phyloP scores from a whole-genome alignment of 2,329 filamentous ascomycete genomes.

The Scopulariopsis brevicaulis region DNA sequence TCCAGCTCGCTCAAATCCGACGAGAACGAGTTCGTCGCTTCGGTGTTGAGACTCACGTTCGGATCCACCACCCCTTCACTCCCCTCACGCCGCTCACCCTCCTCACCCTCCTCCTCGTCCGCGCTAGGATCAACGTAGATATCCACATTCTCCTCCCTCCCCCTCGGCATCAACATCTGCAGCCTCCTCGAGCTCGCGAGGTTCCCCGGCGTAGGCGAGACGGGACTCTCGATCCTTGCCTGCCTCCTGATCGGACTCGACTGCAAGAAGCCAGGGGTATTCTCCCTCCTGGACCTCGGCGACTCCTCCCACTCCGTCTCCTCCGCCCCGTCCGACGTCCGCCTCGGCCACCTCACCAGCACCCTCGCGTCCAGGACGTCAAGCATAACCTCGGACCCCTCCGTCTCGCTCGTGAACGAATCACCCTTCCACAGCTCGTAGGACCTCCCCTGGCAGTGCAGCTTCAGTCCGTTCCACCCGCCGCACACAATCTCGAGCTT shows the following conservation, averaged over 20 bases:
- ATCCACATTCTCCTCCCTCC: conserved; percentile 9
- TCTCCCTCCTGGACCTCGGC: conserved; percentile 26
- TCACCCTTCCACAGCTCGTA: conserved; percentile 83
- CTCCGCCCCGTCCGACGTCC: conserved; percentile 39
- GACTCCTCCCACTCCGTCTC: conserved; percentile 63
- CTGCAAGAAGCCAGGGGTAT: conserved; percentile 30
- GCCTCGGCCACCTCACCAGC: conserved; percentile 74
- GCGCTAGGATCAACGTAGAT: conserved; percentile 12
- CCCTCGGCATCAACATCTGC: conserved; percentile 28
- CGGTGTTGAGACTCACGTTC: conserved; percentile 9
- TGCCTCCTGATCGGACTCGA: conserved; percentile 47
- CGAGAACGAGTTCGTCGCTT: conserved; percentile 36
- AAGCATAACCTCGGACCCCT: conserved; percentile 82
- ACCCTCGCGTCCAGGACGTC: conserved; percentile 91
- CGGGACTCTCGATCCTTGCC: conserved; percentile 58
- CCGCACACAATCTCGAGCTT: conserved; percentile 82
- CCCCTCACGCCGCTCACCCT: not conserved
- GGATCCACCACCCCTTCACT: not conserved
- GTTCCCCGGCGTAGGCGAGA: conserved; percentile 37
- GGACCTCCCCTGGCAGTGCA: conserved; percentile 81
- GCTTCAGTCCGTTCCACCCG: conserved; percentile 90
- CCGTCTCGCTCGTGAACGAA: conserved; percentile 80
- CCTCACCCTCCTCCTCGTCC: conserved; percentile 6
- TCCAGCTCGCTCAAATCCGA: conserved; percentile 48
- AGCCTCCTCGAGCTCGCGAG: conserved; percentile 31